Base-by-base conservation (phyloP, 208 protist species). In the Leishmania braziliensis region DNA sequence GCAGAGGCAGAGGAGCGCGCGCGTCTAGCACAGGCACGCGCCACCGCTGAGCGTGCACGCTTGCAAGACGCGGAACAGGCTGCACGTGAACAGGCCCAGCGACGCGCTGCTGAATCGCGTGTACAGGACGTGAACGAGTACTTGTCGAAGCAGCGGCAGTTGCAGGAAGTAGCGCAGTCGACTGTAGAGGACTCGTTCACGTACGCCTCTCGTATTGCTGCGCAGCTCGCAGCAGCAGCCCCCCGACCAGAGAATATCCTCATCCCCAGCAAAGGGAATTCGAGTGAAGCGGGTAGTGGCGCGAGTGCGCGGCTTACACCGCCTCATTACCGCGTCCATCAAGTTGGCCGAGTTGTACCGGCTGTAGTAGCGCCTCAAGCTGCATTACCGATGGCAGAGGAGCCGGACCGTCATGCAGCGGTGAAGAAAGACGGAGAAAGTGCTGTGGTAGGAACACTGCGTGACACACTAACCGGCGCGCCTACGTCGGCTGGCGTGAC, bases 1-100 rank as follows among this genome's bases (percentile, higher is more conserved):
- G 75, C 54, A 10, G 86, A 88, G 62, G 90, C 88, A 36, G 88
- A 86, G 20, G 88, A 91, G 60, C 85, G 87, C 6, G 77, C 72
- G n/a, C 75, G 84, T 5, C 68, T 92, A 36, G 78, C 76, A 16
- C 56, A 63, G 16, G 86, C 84, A 4, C 81, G 91, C 48, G 51
- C 80, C 18, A 58, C 43, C 18, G 66, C 89, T 10, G 91, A 89
- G 75, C 58, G 80, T 10, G 36, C 70, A n/a, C 85, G 87, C 16
- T 36, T 90, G 9, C 83, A 83, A 43, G 63, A 74, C 23, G 46
- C 86, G 14, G 79, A 86, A 51, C 68, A 33, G 14, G 48, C 82
- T 6, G 53, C 43, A 53, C 56, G 79, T 60, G 75, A 73, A 14
- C 65, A 75, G 60, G 70, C 54, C 0, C 62, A 71, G 16, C 66